Percentiles rank a stretch among this genome's conserved stretches.
These are phyloP conservation scores for Pichia nanzhaoensis DNA, from an alignment of 805 yeast species.

Conservation along the genomic window DNA sequence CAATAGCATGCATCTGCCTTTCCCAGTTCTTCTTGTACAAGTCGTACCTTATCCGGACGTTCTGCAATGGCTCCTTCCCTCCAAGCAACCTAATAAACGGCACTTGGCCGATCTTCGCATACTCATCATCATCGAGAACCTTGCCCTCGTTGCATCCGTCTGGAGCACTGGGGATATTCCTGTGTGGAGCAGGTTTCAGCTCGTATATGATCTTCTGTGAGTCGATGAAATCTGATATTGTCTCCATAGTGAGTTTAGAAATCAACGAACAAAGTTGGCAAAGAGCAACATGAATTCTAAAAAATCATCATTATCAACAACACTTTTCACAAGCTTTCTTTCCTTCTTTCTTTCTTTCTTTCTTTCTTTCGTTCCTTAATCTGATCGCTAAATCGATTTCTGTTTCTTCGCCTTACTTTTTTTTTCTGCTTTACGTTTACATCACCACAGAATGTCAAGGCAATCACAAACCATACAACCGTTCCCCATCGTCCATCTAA, in stretches of 20 bases:
- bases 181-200: slow-evolving; percentile 12
- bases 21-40: slow-evolving; percentile 36
- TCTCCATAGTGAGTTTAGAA: neutral
- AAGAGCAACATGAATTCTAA: neutral
- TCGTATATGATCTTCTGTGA: slow-evolving; percentile 30
- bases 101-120: slow-evolving; percentile 10
- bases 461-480: slow-evolving; percentile 11
- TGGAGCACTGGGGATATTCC: neutral
- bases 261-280: neutral
- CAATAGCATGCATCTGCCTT: slow-evolving; percentile 27
- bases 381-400: neutral
- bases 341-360: neutral
- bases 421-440: neutral
- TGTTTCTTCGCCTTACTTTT: neutral
- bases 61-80: slow-evolving; percentile 37
- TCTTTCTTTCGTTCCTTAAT: neutral
- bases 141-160: slow-evolving; percentile 9
- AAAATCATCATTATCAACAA: no score
- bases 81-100: slow-evolving; percentile 39
- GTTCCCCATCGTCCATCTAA: slow-evolving; percentile 40
- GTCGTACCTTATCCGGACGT: slow-evolving; percentile 35
- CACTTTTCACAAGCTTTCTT: no score
- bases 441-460: neutral
- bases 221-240: slow-evolving; percentile 19
- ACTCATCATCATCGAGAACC: slow-evolving; percentile 2